A percentile compares a stretch with the other conserved stretches of the same genome.
phyloP scores from a whole-genome alignment of 2,329 filamentous ascomycete genomes.

The Bipolaris bicolor region DNA sequence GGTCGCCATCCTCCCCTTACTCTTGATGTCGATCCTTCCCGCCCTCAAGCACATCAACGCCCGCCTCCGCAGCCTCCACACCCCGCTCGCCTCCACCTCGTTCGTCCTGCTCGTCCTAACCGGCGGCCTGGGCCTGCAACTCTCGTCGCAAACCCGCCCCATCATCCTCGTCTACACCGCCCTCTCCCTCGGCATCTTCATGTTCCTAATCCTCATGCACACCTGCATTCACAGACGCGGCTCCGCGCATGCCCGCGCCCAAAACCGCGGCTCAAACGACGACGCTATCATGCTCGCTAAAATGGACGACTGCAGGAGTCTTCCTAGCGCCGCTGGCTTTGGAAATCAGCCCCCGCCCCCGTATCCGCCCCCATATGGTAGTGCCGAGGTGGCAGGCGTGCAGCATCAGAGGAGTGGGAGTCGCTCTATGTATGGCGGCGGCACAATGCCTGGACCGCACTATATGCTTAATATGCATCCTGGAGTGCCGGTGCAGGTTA shows the following conservation, averaged over 20 bases:
- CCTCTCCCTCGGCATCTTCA: conserved; percentile 31
- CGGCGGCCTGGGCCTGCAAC: conserved; percentile 43
- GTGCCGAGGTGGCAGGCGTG: conserved; percentile 1
- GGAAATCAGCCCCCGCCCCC: conserved; percentile 4
- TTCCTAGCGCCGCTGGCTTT: conserved; percentile 17
- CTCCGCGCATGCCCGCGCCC: conserved; percentile 32
- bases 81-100: conserved; percentile 51
- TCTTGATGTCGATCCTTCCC: conserved; percentile 35
- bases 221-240: conserved; percentile 37
- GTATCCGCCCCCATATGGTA: conserved; percentile 11
- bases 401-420: conserved; percentile 10
- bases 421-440: conserved; percentile 31
- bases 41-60: conserved; percentile 40
- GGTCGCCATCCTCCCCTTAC: conserved; percentile 54
- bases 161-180: conserved; percentile 40
- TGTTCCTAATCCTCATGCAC: conserved; percentile 29
- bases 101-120: conserved; percentile 39
- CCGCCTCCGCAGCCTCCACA: conserved; percentile 49
- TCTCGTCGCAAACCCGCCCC: conserved; percentile 30
- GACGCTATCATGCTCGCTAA: conserved; percentile 33
- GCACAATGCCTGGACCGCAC: conserved; percentile 46
- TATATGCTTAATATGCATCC: conserved; percentile 49
- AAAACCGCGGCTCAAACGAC: conserved; percentile 8
- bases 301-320: conserved; percentile 17
- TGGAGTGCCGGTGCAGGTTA: conserved; percentile 42